Evolutionary conservation across 2,329 filamentous ascomycete species (phyloP), one percentile per base, ranked within the genome.

Genomic region (Verticillium nubilum): DNA sequence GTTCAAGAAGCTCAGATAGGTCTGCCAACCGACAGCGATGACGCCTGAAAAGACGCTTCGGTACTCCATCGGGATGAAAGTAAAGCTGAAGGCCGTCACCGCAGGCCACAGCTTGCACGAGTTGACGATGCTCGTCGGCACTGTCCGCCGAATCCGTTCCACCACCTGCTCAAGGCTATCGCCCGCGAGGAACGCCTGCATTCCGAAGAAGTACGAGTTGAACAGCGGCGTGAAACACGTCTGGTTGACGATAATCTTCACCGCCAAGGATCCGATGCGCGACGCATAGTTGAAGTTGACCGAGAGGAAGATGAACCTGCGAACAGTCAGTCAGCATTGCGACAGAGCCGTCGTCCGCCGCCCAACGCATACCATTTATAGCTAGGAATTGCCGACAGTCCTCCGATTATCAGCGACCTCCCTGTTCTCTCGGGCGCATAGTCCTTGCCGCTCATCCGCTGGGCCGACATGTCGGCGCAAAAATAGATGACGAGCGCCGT

Each of bases 21-120:
- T 92, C 81, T 97, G 93, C 93, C 93, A 97, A 0, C 90, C 90
- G 57, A 97, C 88, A 1, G 91, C 91, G 64, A 96, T 83, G 6
- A 89, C 76, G 1, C 90, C 91, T 0, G 89, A 86, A 66, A 97
- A 95, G 17, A 96, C 82, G 66, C 86, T 90, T 56, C 93, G 80
- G 73, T 91, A 94, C 69, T 94, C 86, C 54, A 92, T 79, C 27
- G 87, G 85, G 4, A 97, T 78, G 68, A 91, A 95, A n/a, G 89
- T 86, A 69, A 97, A 96, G 72, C 83, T 93, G 70, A 97, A 88
- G 0, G 92, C 92, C 15, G 89, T 96, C 17, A 96, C 89, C 0
- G 86, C 86, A 0, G 93, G 94, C 93, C 93, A 97, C 26, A 97
- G 74, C 76, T 96, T 96, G 72, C 87, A 86, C 61, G 88, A 90